Conservation (phyloP, 805 yeast species). For the Wickerhamiella hasegawae region DNA sequence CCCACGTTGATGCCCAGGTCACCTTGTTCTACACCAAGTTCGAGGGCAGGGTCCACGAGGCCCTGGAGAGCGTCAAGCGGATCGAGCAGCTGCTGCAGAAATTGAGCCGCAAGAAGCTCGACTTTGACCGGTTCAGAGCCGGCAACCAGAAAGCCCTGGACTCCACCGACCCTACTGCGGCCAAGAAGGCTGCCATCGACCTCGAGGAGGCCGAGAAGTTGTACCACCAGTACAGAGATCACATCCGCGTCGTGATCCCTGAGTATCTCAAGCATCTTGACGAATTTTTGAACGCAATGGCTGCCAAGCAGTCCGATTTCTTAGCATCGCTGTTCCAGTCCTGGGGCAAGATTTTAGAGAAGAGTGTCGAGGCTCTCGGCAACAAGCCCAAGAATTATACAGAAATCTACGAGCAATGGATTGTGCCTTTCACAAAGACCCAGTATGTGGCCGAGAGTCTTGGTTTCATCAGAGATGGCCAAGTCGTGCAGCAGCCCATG, state of each 20-base stretch:
- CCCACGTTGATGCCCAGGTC: constrained; percentile 13
- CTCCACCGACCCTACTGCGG: background rate
- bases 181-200: background rate
- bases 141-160: background rate
- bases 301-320: background rate
- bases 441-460: background rate
- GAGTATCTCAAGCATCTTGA: background rate
- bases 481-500: background rate
- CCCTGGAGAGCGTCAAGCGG: constrained; percentile 14
- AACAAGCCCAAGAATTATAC: background rate
- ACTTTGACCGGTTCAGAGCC: constrained; percentile 19
- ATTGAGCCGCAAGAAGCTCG: constrained; percentile 24
- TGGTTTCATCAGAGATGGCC: background rate
- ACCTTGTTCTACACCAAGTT: constrained; percentile 14
- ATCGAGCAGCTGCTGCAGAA: constrained; percentile 20
- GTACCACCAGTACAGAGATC: background rate
- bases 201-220: background rate
- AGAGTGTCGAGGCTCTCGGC: background rate
- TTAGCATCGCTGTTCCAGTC: background rate
- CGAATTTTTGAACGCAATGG: background rate
- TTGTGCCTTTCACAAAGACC: background rate
- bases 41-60: constrained; percentile 12
- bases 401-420: constrained; percentile 1
- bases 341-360: background rate
- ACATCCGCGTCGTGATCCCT: constrained; percentile 1